Evolutionary conservation across 768 basidiomycete genomes (phyloP).

Genomic region (Dentipellis sp.): DNA sequence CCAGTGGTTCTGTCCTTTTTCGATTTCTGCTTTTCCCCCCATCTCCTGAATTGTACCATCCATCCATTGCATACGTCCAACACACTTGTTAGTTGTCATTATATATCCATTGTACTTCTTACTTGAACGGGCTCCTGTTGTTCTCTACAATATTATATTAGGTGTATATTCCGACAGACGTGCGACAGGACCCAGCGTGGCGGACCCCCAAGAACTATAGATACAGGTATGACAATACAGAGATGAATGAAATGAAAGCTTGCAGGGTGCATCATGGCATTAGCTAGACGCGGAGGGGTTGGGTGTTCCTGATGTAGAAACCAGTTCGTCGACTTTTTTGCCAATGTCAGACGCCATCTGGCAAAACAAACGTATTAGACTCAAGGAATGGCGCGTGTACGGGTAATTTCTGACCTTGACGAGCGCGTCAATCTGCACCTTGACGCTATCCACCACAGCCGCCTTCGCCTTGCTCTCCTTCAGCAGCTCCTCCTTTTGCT

Average conservation of each 20-base stretch:
- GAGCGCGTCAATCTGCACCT: constrained; percentile 65
- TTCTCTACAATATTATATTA: neutral
- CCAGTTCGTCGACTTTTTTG: constrained; percentile 15
- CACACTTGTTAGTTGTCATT: too few relatives aligned
- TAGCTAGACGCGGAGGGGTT: neutral
- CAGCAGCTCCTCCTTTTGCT: constrained; percentile 70
- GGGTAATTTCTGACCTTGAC: constrained; percentile 45
- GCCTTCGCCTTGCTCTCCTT: constrained; percentile 73
- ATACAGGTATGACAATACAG: neutral
- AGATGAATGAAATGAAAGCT: neutral
- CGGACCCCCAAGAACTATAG: neutral
- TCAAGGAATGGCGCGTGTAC: neutral
- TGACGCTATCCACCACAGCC: constrained; percentile 67
- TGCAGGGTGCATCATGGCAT: neutral
- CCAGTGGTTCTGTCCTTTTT: neutral
- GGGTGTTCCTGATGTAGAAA: constrained; percentile 3
- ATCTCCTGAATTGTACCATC: too few relatives aligned
- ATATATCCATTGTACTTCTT: too few relatives aligned
- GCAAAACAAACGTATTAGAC: constrained; percentile 2
- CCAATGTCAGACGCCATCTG: constrained; percentile 12
- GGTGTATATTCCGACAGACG: neutral
- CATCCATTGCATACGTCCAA: too few relatives aligned
- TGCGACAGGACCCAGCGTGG: neutral
- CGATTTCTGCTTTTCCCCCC: too few relatives aligned
- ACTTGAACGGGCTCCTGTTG: too few relatives aligned